phyloP scores from a whole-genome alignment of 1,284 basidiomycete species.

The Gomphus sp. region DNA sequence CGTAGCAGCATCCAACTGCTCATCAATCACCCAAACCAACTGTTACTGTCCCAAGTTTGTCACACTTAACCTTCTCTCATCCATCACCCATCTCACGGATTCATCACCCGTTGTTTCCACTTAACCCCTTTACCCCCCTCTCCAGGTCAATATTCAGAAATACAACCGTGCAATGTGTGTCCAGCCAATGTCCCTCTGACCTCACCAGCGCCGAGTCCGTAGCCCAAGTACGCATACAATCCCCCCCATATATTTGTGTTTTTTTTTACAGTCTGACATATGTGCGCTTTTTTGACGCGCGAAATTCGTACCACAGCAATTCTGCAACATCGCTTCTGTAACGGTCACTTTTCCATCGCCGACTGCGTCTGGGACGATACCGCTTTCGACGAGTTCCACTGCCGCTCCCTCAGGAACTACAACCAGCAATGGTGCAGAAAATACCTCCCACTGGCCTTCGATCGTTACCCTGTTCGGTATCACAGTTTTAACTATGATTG shows the following conservation, averaged over 20 bases:
- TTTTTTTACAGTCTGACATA: neutral
- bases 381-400: neutral
- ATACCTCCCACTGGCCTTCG: neutral
- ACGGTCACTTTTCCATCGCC: slow-evolving; percentile 5
- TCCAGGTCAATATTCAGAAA: slow-evolving; percentile 1
- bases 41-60: slow-evolving; percentile 5
- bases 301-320: neutral
- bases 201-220: neutral
- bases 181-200: slow-evolving; percentile 1
- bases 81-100: too few relatives aligned
- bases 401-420: neutral
- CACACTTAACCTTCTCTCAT: too few relatives aligned
- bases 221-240: neutral
- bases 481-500: neutral
- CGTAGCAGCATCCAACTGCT: neutral
- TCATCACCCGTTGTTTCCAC: too few relatives aligned
- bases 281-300: neutral
- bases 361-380: neutral
- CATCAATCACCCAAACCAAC: neutral
- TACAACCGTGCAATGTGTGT: slow-evolving; percentile 1
- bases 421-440: neutral
- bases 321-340: slow-evolving; percentile 6
- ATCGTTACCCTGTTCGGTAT: neutral
- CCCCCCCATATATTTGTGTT: neutral
- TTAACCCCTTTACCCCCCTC: neutral